Conservation (phyloP, 148 eudicot genomes). For the Simmondsia chinensis region DNA sequence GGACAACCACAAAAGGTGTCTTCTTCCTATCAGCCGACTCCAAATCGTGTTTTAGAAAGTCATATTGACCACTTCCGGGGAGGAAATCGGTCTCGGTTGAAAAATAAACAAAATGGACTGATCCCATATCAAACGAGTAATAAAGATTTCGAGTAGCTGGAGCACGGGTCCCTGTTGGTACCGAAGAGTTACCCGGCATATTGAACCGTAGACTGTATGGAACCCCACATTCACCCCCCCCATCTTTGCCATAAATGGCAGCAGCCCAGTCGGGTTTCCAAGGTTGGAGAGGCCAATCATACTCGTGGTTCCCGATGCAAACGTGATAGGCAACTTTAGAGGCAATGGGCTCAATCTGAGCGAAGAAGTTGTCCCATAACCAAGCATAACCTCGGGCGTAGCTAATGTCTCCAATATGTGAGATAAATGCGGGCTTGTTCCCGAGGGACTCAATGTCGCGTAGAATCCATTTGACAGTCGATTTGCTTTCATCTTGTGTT, state of each 20-base stretch:
- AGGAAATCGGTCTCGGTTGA: conserved; percentile 95
- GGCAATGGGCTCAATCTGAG: conserved; percentile 78
- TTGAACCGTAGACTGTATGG: conserved; percentile 90
- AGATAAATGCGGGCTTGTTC: conserved; percentile 70
- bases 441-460: conserved; percentile 85
- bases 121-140: conserved; percentile 65
- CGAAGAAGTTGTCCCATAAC: conserved; percentile 94
- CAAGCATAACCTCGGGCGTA: conserved; percentile 88
- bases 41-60: conserved; percentile 71
- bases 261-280: conserved; percentile 92
- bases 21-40: conserved; percentile 67
- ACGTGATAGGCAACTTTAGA: conserved; percentile 79
- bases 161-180: conserved; percentile 61
- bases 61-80: conserved; percentile 60
- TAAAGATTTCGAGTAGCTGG: conserved; percentile 82
- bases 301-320: conserved; percentile 95
- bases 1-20: conserved; percentile 87
- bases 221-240: conserved; percentile 98
- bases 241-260: conserved; percentile 53
- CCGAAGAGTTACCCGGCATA: conserved; percentile 96
- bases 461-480: conserved; percentile 83
- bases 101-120: conserved; percentile 78
- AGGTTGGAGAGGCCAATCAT: conserved; percentile 91
- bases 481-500: conserved; percentile 71
- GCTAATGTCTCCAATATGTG: conserved; percentile 95